phyloP scores from a whole-genome alignment of 192 early-diverging fungal genomes.

The Podila clonocystis region DNA sequence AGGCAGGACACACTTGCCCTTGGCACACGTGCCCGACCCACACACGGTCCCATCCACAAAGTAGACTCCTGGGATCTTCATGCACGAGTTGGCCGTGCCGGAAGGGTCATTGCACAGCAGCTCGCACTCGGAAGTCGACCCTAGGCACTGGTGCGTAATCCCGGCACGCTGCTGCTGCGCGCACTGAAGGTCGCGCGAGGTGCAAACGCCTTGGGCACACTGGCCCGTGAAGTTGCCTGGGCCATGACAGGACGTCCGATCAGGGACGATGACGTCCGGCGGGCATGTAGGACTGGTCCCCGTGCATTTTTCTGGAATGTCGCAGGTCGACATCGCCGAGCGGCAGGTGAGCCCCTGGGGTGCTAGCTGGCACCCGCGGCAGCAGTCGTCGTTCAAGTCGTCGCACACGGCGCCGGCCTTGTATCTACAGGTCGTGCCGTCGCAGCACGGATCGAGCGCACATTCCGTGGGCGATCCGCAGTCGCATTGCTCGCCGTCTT shows the following conservation, averaged over 20 bases:
- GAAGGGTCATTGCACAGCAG: slow-evolving; percentile 67
- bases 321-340: slow-evolving; percentile 77
- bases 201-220: slow-evolving; percentile 77
- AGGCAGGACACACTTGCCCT: slow-evolving; percentile 55
- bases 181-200: slow-evolving; percentile 75
- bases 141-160: slow-evolving; percentile 61
- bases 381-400: slow-evolving; percentile 87
- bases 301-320: slow-evolving; percentile 79
- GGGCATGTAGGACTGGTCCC: slow-evolving; percentile 78
- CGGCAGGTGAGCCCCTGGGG: slow-evolving; percentile 70
- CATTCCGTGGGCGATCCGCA: slow-evolving; percentile 76
- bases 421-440: slow-evolving; percentile 80
- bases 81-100: neutral
- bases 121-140: slow-evolving; percentile 59
- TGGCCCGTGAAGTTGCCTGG: slow-evolving; percentile 44
- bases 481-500: slow-evolving; percentile 91
- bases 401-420: slow-evolving; percentile 76
- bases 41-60: slow-evolving; percentile 78
- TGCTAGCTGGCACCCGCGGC: slow-evolving; percentile 70
- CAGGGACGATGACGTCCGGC: slow-evolving; percentile 64
- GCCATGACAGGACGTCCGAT: slow-evolving; percentile 73
- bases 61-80: slow-evolving; percentile 51
- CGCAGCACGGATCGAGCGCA: slow-evolving; percentile 80
- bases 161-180: slow-evolving; percentile 55
- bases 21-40: slow-evolving; percentile 66